These are phyloP conservation scores for Podospora didyma DNA, from an alignment of 495 filamentous ascomycete species.

Conservation along the genomic window DNA sequence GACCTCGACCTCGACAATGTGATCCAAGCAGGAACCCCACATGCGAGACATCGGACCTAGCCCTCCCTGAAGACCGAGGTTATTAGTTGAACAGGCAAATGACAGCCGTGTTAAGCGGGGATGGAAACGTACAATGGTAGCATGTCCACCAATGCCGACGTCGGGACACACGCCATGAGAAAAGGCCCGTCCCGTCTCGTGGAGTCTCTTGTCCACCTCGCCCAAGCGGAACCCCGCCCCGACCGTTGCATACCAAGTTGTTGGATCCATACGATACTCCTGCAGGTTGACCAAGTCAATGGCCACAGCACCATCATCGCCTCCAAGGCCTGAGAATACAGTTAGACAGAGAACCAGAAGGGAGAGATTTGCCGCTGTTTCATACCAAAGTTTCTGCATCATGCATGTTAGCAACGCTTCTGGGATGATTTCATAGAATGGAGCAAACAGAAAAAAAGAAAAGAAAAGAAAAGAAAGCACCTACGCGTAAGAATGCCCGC, in stretches of 20 bases:
- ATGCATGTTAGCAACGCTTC: too few species aligned
- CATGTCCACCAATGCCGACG: constrained; percentile 70
- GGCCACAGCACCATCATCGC: constrained; percentile 51
- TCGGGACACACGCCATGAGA: constrained; percentile 62
- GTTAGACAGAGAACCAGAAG: neutral
- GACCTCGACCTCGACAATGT: constrained; percentile 54
- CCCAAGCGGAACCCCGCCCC: constrained; percentile 62
- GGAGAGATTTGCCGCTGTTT: neutral
- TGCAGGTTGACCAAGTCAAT: constrained; percentile 56
- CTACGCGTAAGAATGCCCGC: constrained; percentile 68
- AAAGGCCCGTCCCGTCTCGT: constrained; percentile 60
- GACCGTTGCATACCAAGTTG: constrained; percentile 57
- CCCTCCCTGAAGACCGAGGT: constrained; percentile 35
- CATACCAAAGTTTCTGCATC: constrained; percentile 32
- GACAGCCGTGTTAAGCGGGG: too few species aligned
- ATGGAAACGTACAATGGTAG: constrained; percentile 44
- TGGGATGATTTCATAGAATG: too few species aligned
- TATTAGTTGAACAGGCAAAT: neutral
- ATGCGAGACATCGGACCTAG: constrained; percentile 52
- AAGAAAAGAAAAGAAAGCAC: constrained; percentile 3
- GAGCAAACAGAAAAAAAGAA: too few species aligned
- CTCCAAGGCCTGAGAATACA: constrained; percentile 40
- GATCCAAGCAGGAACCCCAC: constrained; percentile 52
- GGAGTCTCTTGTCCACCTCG: constrained; percentile 56
- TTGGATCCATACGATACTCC: constrained; percentile 48